These are phyloP conservation scores for Yamadazyma ubonensis DNA, from an alignment of 805 yeast species.

Conservation along the genomic window DNA sequence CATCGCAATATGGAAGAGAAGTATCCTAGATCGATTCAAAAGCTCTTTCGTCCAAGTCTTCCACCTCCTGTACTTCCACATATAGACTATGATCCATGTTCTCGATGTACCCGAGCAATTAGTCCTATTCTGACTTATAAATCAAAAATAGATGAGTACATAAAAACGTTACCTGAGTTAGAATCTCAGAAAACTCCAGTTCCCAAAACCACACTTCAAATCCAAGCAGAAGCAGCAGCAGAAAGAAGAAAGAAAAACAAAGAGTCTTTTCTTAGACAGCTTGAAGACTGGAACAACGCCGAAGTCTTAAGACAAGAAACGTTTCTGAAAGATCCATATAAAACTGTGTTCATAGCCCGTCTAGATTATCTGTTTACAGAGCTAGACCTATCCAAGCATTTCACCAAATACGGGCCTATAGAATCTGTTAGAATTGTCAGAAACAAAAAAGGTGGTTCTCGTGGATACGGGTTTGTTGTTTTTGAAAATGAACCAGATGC, in stretches of 20 bases:
- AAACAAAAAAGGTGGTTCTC: constrained; percentile 47
- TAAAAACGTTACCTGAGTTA: constrained; percentile 5
- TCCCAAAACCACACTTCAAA: constrained; percentile 4
- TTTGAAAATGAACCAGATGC: constrained; percentile 62
- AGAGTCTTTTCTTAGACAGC: constrained; percentile 23
- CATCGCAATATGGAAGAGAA: constrained; percentile 17
- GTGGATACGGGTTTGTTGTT: constrained; percentile 84
- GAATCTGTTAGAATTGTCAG: constrained; percentile 48
- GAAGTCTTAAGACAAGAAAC: constrained; percentile 31
- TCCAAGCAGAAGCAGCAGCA: constrained; percentile 2
- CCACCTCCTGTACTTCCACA: constrained; percentile 53
- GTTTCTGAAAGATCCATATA: constrained; percentile 59
- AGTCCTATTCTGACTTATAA: constrained; percentile 9
- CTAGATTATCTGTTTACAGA: constrained; percentile 65
- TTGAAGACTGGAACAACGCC: constrained; percentile 32
- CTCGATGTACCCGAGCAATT: constrained; percentile 42
- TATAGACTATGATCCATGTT: constrained; percentile 47
- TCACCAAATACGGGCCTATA: constrained; percentile 67
- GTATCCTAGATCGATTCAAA: constrained; percentile 44
- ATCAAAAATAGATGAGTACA: background rate
- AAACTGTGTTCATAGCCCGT: constrained; percentile 76
- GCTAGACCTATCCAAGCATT: constrained; percentile 61
- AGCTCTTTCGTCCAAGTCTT: constrained; percentile 56
- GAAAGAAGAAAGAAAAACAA: constrained; percentile 3
- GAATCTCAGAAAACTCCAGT: background rate